A percentile compares a stretch with the other conserved stretches of the same genome.
phyloP scores from a whole-genome alignment of 257 asterid genomes.

The Striga asiatica region DNA sequence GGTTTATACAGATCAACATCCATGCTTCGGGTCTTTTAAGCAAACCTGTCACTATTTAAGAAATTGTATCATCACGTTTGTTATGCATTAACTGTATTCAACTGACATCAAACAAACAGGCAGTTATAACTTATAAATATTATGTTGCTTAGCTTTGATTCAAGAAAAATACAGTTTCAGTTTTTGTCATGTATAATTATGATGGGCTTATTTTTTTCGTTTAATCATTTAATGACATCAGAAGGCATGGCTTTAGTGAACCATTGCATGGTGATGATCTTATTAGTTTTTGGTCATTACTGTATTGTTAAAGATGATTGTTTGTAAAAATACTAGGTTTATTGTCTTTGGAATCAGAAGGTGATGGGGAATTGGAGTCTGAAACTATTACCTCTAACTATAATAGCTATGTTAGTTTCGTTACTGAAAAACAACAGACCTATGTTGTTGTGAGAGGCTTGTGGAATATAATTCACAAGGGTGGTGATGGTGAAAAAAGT shows the following conservation, averaged over 20 bases:
- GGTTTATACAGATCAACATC: conserved; percentile 2
- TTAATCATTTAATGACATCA: too few species aligned
- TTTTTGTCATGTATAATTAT: too few species aligned
- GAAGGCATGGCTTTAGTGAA: too few species aligned
- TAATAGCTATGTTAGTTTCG: not conserved
- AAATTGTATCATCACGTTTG: not conserved
- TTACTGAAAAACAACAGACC: not conserved
- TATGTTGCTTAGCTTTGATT: too few species aligned
- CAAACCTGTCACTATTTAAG: too few species aligned
- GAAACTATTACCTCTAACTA: not conserved
- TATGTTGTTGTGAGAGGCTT: not conserved
- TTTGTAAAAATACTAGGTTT: not conserved
- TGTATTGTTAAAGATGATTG: not conserved
- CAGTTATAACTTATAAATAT: too few species aligned
- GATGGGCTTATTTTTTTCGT: too few species aligned
- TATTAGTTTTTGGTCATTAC: too few species aligned
- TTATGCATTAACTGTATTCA: too few species aligned
- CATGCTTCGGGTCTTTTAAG: not conserved
- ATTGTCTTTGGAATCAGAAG: not conserved
- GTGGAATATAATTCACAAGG: not conserved
- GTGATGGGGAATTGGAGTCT: not conserved
- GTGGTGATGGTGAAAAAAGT: not conserved
- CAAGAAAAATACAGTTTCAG: too few species aligned
- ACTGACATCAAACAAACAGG: too few species aligned
- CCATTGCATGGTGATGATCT: too few species aligned